These are phyloP conservation scores for Leccinellum rugosiceps DNA, from an alignment of 768 basidiomycete genomes.

Conservation along the genomic window DNA sequence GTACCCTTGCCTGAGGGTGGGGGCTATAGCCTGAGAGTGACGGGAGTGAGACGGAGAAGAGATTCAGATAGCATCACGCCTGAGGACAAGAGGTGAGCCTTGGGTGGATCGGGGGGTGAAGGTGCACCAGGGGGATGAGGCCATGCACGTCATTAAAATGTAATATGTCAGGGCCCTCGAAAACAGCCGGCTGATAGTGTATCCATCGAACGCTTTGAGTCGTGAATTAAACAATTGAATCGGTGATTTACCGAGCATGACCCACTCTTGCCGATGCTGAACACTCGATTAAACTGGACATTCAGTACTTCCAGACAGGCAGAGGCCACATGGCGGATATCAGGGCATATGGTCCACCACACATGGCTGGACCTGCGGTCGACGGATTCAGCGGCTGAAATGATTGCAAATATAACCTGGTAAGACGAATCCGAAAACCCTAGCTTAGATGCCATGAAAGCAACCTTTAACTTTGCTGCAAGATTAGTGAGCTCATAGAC, in stretches of 20 bases:
- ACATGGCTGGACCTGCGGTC: not conserved
- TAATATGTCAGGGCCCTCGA: no score
- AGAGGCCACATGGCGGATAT: not conserved
- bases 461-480: not conserved
- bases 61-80: slow-evolving; percentile 8
- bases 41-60: slow-evolving; percentile 5
- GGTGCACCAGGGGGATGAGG: not conserved
- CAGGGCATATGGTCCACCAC: not conserved
- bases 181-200: no score
- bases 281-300: not conserved
- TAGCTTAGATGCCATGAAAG: not conserved
- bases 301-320: not conserved
- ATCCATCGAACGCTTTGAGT: not conserved
- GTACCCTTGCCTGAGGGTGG: slow-evolving; percentile 5
- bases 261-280: slow-evolving; percentile 4
- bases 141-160: slow-evolving; percentile 5
- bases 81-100: not conserved
- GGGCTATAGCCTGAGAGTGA: slow-evolving; percentile 1
- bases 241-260: not conserved
- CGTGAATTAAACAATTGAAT: slow-evolving; percentile 20
- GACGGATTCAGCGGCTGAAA: not conserved
- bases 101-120: not conserved
- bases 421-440: no score
- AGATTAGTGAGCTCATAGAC: not conserved
- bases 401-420: no score